Conservation (phyloP, 2,329 filamentous ascomycete species). For the Fusarium keratoplasticum region DNA sequence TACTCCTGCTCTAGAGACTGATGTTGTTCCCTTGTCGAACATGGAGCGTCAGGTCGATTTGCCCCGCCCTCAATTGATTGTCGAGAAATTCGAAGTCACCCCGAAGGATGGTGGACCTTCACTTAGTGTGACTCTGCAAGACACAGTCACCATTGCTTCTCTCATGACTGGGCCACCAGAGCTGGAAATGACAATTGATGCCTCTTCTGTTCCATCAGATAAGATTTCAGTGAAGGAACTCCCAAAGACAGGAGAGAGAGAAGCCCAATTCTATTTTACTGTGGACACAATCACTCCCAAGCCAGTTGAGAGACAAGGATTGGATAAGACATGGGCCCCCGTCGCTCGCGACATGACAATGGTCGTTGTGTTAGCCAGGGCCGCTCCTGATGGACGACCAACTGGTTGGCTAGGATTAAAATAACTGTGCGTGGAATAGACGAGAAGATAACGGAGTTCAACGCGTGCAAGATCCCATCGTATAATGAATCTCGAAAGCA, state of each 20-base stretch:
- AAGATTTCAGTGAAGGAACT: not conserved
- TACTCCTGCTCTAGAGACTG: constrained; percentile 13
- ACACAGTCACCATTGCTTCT: not conserved
- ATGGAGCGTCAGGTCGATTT: not conserved
- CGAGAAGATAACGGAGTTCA: not conserved
- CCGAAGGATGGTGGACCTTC: not conserved
- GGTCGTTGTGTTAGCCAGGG: not conserved
- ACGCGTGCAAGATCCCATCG: not conserved
- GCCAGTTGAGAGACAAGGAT: not conserved
- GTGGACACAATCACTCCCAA: not conserved
- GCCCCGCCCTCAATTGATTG: not conserved
- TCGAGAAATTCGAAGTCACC: not conserved
- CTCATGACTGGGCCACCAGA: not conserved
- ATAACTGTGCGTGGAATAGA: not conserved
- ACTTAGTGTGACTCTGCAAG: not conserved
- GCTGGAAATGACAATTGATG: constrained; percentile 1
- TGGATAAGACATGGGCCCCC: not conserved
- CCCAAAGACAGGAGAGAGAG: not conserved
- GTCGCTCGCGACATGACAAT: constrained; percentile 10
- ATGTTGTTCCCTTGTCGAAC: not conserved
- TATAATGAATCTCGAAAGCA: not conserved
- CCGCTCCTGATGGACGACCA: not conserved
- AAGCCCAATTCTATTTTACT: not conserved
- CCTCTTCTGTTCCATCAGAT: not conserved
- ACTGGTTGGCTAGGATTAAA: constrained; percentile 7